Evolutionary conservation across 768 basidiomycete species (phyloP).

Genomic region (Mrakia gelida): DNA sequence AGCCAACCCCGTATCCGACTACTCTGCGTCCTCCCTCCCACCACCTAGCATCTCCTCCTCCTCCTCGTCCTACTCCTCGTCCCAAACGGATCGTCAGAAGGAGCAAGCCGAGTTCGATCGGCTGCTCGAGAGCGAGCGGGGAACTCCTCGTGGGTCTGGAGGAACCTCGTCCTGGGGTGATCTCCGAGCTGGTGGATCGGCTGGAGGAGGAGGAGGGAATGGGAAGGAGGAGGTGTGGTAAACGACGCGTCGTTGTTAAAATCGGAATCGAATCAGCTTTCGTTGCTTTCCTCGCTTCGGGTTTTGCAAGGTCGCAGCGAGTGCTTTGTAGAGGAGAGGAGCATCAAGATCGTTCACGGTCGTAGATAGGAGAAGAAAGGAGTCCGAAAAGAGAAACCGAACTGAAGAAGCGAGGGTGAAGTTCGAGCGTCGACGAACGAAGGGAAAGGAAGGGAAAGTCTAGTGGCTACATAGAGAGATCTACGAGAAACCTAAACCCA

Average conservation of each 20-base stretch:
- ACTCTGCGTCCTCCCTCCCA: background rate
- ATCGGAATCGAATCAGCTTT: background rate
- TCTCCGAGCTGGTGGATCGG: background rate
- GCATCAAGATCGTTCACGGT: too few species aligned
- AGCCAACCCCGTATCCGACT: background rate
- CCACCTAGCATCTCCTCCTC: background rate
- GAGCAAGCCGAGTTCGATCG: constrained; percentile 22
- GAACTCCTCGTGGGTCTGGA: background rate
- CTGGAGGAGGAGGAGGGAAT: background rate
- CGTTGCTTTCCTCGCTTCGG: background rate
- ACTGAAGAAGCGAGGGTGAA: too few species aligned
- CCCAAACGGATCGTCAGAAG: constrained; percentile 1
- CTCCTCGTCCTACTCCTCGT: background rate
- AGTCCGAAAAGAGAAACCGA: too few species aligned
- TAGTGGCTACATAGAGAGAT: too few species aligned
- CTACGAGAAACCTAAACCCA: too few species aligned
- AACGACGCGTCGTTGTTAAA: background rate
- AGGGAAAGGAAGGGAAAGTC: too few species aligned
- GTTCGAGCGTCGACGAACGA: too few species aligned
- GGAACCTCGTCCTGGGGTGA: background rate
- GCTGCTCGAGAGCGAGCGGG: constrained; percentile 10
- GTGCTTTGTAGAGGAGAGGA: too few species aligned
- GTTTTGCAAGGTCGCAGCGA: background rate
- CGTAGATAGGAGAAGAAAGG: too few species aligned
- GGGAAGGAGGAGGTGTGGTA: constrained; percentile 12